Conservation (phyloP, 257 asterid species). For the Solanum virginianum region DNA sequence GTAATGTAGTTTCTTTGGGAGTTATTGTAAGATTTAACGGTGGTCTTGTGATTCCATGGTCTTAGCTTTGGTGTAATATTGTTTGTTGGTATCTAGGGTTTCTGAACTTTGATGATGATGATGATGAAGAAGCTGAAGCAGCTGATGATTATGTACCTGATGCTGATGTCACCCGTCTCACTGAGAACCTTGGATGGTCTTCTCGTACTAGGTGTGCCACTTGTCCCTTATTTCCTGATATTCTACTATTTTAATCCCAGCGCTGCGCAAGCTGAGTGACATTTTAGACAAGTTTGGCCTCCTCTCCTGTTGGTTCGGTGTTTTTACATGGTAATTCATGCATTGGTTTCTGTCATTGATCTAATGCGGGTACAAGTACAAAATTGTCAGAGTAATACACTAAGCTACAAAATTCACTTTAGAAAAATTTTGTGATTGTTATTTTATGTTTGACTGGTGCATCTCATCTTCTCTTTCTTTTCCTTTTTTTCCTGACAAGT, state of each 20-base stretch:
- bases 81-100: constrained; percentile 45
- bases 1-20: background rate
- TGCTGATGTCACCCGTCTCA: constrained; percentile 40
- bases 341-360: background rate
- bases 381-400: background rate
- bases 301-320: background rate
- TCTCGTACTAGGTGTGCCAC: constrained; percentile 78
- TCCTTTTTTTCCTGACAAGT: background rate
- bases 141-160: constrained; percentile 54
- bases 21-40: background rate
- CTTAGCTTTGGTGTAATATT: background rate
- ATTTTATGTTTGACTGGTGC: background rate
- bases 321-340: background rate
- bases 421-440: background rate
- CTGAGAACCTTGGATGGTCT: constrained; percentile 97
- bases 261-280: background rate
- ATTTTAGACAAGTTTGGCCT: background rate
- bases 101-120: constrained; percentile 77
- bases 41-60: background rate
- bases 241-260: background rate
- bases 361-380: background rate
- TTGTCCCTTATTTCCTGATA: background rate
- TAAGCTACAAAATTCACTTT: background rate
- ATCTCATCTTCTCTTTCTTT: background rate
- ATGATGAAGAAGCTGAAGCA: constrained; percentile 58